Conservation (phyloP, 1,284 basidiomycete species). For the Malassezia nana region DNA sequence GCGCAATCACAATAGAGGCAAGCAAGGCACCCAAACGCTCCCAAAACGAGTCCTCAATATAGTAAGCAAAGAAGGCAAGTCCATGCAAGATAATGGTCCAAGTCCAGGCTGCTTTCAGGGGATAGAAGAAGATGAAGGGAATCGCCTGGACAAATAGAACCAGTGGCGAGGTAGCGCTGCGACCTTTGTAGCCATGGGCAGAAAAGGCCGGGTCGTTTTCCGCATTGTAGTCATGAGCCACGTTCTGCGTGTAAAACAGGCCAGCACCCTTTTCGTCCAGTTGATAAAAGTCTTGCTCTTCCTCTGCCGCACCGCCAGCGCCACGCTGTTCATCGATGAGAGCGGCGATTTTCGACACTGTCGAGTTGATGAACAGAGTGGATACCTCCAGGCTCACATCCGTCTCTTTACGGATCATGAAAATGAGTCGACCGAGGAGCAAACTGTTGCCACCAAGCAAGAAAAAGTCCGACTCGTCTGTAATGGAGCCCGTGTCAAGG, state of each 20-base stretch:
- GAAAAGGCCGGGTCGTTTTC: slow-evolving; percentile 38
- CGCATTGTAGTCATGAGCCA: slow-evolving; percentile 42
- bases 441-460: slow-evolving; percentile 47
- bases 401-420: slow-evolving; percentile 47
- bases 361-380: slow-evolving; percentile 46
- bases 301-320: slow-evolving; percentile 28
- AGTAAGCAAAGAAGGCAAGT: slow-evolving; percentile 46
- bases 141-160: slow-evolving; percentile 42
- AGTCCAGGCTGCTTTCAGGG: slow-evolving; percentile 47
- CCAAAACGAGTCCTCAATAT: slow-evolving; percentile 48
- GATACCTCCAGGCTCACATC: slow-evolving; percentile 45
- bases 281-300: slow-evolving; percentile 34
- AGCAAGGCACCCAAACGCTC: slow-evolving; percentile 45
- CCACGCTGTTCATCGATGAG: slow-evolving; percentile 43
- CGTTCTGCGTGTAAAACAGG: slow-evolving; percentile 19
- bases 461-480: slow-evolving; percentile 48
- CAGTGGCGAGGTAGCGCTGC: slow-evolving; percentile 44
- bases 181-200: slow-evolving; percentile 42
- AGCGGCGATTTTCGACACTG: slow-evolving; percentile 41
- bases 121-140: slow-evolving; percentile 47
- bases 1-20: slow-evolving; percentile 41
- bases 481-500: slow-evolving; percentile 46
- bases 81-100: slow-evolving; percentile 48
- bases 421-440: slow-evolving; percentile 43
- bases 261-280: slow-evolving; percentile 43